Evolutionary conservation across 1,284 basidiomycete species (phyloP), one percentile per base, ranked within the genome.

Genomic region (Trichosporon sp.): DNA sequence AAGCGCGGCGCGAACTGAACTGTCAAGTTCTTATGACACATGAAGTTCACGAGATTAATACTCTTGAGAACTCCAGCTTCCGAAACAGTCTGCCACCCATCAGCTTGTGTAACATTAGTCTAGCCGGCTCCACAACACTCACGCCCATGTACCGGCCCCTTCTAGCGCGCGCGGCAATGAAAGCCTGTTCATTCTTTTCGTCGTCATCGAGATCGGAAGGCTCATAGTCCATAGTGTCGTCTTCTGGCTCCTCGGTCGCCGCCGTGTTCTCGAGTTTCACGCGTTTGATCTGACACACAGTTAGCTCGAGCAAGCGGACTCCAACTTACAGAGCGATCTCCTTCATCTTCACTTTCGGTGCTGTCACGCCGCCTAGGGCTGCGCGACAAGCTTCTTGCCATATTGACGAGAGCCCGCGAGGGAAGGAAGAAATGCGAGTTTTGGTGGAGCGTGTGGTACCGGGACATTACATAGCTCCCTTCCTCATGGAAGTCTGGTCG

Each of bases 21-120:
- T 0, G 87, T 89, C 65, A 96, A 87, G 81, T 89, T 90, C 79
- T 90, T 88, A 85, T 99, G 97, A 81, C 95, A 98, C 96, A 99
- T 98, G 84, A 99, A 99, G 82, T 98, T 92, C 79, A 90, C 87
- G 87, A 97, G 89, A 78, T 93, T 91, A 67, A 99, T 89, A 31
- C 87, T 87, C 78, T 94, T 91, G 75, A 98, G 92, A 73, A 96
- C 91, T 11, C 96, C 96, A 76, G 91, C 88, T 66, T 94, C 90
- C 3, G 93, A 92, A 64, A 92, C 86, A 40, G 87, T 88, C 92
- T 93, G 31, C 31, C 2, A 11, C 11, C 4, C 10, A 19, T 59
- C 12, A 31, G 65, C 32, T 40, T 14, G 21, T 2, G 40, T 19
- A 8, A 14, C 14, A 7, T 21, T 26, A 26, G 19, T 26, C 3